Evolutionary conservation across 2,329 filamentous ascomycete genomes (phyloP).

Genomic region (Aspergillus latus): DNA sequence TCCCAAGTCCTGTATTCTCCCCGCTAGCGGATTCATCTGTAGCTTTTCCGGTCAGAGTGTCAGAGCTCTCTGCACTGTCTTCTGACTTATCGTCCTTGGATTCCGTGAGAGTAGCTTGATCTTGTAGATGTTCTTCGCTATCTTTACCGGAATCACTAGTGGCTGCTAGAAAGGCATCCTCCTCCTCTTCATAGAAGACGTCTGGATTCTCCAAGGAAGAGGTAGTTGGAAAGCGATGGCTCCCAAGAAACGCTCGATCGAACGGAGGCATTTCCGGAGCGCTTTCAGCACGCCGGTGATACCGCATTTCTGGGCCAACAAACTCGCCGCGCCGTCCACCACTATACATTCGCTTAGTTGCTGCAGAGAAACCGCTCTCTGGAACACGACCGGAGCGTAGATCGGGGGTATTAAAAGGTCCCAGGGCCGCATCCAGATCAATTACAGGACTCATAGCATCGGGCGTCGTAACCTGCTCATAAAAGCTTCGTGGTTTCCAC

Average conservation of each 20-base stretch:
- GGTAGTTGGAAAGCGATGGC: slow-evolving; percentile 39
- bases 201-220: slow-evolving; percentile 44
- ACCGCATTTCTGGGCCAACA: slow-evolving; percentile 50
- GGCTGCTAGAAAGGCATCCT: slow-evolving; percentile 50
- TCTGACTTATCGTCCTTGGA: slow-evolving; percentile 24
- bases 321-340: slow-evolving; percentile 49
- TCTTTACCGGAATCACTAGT: slow-evolving; percentile 31
- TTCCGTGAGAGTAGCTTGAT: slow-evolving; percentile 5
- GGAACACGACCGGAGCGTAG: slow-evolving; percentile 35
- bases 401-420: slow-evolving; percentile 76
- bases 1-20: slow-evolving; percentile 31
- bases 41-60: slow-evolving; percentile 29
- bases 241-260: slow-evolving; percentile 43
- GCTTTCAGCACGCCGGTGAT: slow-evolving; percentile 52
- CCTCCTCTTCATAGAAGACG: slow-evolving; percentile 53
- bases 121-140: slow-evolving; percentile 15
- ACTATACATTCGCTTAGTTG: slow-evolving; percentile 50
- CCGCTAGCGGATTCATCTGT: slow-evolving; percentile 9
- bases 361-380: slow-evolving; percentile 40
- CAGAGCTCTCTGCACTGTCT: slow-evolving; percentile 26
- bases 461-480: slow-evolving; percentile 51
- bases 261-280: slow-evolving; percentile 51
- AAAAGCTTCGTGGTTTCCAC: slow-evolving; percentile 47
- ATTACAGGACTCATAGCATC: slow-evolving; percentile 78
- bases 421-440: slow-evolving; percentile 88